These are phyloP conservation scores for Phoma sp. DNA, from an alignment of 2,329 filamentous ascomycete species.

Conservation along the genomic window DNA sequence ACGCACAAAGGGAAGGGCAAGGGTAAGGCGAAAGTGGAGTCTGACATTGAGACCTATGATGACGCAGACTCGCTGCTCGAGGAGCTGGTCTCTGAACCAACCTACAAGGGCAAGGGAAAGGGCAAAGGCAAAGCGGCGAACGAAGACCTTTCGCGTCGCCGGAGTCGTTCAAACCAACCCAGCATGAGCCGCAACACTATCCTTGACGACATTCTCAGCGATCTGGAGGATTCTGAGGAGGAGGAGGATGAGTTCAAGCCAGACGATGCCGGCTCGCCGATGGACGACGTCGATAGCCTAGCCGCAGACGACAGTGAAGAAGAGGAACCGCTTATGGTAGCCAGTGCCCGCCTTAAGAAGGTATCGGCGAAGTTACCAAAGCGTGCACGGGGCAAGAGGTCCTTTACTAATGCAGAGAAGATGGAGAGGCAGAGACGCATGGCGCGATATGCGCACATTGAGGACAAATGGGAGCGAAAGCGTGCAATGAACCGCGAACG, in stretches of 20 bases:
- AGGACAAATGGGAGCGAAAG: constrained; percentile 50
- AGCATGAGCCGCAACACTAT: constrained; percentile 26
- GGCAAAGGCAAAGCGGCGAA: constrained; percentile 31
- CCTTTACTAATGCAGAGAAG: constrained; percentile 32
- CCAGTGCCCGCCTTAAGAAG: constrained; percentile 27
- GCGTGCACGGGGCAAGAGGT: constrained; percentile 33
- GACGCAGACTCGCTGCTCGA: constrained; percentile 28
- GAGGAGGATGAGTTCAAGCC: constrained; percentile 36
- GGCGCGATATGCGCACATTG: constrained; percentile 42
- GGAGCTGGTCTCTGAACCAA: constrained; percentile 1
- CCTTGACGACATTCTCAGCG: constrained; percentile 28
- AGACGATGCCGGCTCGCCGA: constrained; percentile 29
- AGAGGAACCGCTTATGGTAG: constrained; percentile 33
- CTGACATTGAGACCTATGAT: constrained; percentile 12
- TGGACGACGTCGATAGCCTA: constrained; percentile 26
- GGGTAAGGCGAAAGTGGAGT: constrained; percentile 28
- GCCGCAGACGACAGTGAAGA: constrained; percentile 36
- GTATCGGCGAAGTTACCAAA: constrained; percentile 16
- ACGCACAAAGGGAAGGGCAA: constrained; percentile 36
- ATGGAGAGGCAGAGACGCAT: constrained; percentile 26
- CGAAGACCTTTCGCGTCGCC: constrained; percentile 15
- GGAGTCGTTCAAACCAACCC: constrained; percentile 28
- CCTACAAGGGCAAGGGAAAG: constrained; percentile 34
- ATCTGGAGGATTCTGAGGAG: constrained; percentile 33
- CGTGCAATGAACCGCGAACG: constrained; percentile 65